phyloP scores from a whole-genome alignment of 2,329 filamentous ascomycete genomes.

The Alternaria sp. region DNA sequence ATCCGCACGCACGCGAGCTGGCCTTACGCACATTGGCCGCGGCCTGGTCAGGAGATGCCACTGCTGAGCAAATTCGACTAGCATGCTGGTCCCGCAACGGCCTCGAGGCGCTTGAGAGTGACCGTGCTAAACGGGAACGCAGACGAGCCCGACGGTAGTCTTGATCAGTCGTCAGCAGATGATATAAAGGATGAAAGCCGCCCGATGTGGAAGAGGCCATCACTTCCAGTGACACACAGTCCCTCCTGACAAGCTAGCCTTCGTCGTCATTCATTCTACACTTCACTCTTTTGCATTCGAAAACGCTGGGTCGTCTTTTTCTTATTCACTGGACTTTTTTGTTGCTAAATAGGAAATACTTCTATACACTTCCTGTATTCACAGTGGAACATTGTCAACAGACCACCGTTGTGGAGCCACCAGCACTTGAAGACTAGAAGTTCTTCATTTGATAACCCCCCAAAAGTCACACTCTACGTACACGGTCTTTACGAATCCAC shows the following conservation, averaged over 20 bases:
- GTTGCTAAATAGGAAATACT: constrained; percentile 18
- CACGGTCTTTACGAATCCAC: constrained; percentile 11
- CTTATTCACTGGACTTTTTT: constrained; percentile 23
- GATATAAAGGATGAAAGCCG: constrained; percentile 28
- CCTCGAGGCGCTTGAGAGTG: constrained; percentile 26
- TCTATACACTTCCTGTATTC: constrained; percentile 3
- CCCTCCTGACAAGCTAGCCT: constrained; percentile 41
- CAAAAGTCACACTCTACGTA: constrained; percentile 6
- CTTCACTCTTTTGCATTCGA: constrained; percentile 33
- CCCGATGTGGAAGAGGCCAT: constrained; percentile 25
- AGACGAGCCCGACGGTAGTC: constrained; percentile 18
- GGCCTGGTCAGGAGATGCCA: constrained; percentile 25
- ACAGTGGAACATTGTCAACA: constrained; percentile 23
- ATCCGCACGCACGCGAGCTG: constrained; percentile 12
- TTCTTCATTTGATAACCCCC: constrained; percentile 19
- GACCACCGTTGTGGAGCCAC: constrained; percentile 10
- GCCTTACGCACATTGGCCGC: constrained; percentile 32
- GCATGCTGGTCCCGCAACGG: constrained; percentile 32
- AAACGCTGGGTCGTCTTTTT: constrained; percentile 42
- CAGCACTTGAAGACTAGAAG: constrained; percentile 14
- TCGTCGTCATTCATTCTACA: constrained; percentile 39
- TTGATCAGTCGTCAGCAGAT: constrained; percentile 16
- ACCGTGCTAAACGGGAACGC: constrained; percentile 22
- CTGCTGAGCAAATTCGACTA: constrained; percentile 11
- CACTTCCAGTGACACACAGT: constrained; percentile 34